Percentiles rank a stretch among this genome's conserved stretches.
Evolutionary conservation across 116 monocot species (phyloP).

Genomic region (Phalaenopsis hybrid): DNA sequence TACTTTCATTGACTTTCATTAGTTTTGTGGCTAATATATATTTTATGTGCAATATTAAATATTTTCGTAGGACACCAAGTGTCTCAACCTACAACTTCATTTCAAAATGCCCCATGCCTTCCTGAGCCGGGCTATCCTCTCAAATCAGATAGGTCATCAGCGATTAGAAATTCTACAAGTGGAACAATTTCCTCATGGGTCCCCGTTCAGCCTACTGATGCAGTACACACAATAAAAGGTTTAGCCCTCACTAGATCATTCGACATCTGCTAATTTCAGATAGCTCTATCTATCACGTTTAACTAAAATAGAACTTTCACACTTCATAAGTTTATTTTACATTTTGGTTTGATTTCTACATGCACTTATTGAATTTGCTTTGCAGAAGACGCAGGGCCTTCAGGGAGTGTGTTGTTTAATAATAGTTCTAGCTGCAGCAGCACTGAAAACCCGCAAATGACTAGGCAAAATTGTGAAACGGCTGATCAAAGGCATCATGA

Average conservation of each 20-base stretch:
- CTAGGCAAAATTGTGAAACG: conserved; percentile 23
- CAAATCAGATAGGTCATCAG: conserved; percentile 16
- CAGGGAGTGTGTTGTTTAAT: conserved; percentile 12
- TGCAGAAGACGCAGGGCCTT: conserved; percentile 19
- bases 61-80: conserved; percentile 9
- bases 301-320: neutral
- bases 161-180: conserved; percentile 14
- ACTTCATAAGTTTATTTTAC: neutral
- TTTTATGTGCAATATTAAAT: neutral
- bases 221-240: conserved; percentile 13
- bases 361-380: neutral
- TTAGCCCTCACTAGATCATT: neutral
- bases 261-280: neutral
- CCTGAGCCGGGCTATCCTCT: conserved; percentile 22
- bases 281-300: neutral
- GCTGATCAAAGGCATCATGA: conserved; percentile 27
- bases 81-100: conserved; percentile 15
- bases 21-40: neutral
- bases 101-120: conserved; percentile 12
- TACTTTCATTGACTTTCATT: neutral
- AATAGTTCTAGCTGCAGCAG: conserved; percentile 28
- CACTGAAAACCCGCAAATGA: conserved; percentile 20
- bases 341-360: neutral
- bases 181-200: conserved; percentile 11
- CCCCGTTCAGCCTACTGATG: conserved; percentile 15